A percentile compares a stretch with the other conserved stretches of the same genome.
Conservation (phyloP, 1,284 basidiomycete species). For the Microbotryum saponariae region DNA sequence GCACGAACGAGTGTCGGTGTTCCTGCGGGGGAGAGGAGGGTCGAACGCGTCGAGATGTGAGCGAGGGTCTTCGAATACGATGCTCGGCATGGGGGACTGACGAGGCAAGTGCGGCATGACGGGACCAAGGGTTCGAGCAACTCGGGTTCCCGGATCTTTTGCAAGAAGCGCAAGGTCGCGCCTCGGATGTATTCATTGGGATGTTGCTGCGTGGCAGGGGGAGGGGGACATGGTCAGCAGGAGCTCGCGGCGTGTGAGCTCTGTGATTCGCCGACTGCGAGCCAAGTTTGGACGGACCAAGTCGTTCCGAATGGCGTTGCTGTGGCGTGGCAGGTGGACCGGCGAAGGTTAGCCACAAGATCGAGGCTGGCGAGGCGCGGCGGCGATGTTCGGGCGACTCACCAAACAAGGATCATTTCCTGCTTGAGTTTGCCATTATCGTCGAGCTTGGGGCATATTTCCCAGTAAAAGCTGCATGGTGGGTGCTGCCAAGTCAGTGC, state of each 20-base stretch:
- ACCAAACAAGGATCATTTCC: conserved; percentile 99
- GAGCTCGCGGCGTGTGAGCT: conserved; percentile 2
- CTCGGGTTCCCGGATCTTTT: conserved; percentile 91
- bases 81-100: conserved; percentile 30
- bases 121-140: conserved; percentile 93
- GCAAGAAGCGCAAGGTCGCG: conserved; percentile 89
- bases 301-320: conserved; percentile 96
- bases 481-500: neutral
- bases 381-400: conserved; percentile 16
- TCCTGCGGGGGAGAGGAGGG: conserved; percentile 47
- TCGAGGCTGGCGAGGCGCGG: neutral
- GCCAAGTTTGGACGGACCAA: conserved; percentile 52
- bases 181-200: conserved; percentile 99
- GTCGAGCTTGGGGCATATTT: conserved; percentile 97
- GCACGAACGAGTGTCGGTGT: conserved; percentile 95
- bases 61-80: neutral
- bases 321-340: conserved; percentile 38
- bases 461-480: conserved; percentile 81
- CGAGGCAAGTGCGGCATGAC: conserved; percentile 80
- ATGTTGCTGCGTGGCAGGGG: conserved; percentile 66
- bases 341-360: no score
- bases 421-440: conserved; percentile 97
- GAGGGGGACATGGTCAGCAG: neutral
- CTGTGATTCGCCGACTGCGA: neutral
- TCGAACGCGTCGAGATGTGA: neutral